Percentiles rank a stretch among this genome's conserved stretches.
phyloP scores from a whole-genome alignment of 352 stramenopile genomes.

The Blastocystis sp. region DNA sequence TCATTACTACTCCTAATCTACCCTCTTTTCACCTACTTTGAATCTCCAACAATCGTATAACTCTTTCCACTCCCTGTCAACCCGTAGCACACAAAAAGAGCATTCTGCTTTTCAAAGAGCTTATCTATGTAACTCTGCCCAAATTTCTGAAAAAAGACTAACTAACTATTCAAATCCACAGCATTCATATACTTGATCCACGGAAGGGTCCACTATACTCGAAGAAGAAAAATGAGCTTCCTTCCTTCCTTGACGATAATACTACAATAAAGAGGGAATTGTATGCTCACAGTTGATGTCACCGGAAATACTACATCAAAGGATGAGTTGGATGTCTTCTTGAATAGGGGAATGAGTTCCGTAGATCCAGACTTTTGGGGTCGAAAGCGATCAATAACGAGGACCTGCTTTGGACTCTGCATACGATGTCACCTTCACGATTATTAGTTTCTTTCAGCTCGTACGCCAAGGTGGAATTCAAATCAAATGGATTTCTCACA shows the following conservation, averaged over 20 bases:
- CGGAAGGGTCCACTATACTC: not conserved
- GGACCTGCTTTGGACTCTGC: not conserved
- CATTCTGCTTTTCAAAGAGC: conserved; percentile 8
- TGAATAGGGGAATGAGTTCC: not conserved
- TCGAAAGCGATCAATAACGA: conserved; percentile 19
- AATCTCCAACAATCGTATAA: not conserved
- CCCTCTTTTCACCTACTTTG: not conserved
- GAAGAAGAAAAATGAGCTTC: not conserved
- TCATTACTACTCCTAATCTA: not conserved
- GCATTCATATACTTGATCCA: not conserved
- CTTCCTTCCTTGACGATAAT: conserved; percentile 25
- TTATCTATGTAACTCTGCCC: not conserved
- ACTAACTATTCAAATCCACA: not conserved
- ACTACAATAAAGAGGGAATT: not conserved
- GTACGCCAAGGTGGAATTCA: no score
- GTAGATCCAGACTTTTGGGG: not conserved
- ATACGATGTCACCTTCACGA: not conserved
- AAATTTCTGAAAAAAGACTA: not conserved
- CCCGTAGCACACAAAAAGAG: conserved; percentile 6
- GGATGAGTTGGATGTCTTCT: not conserved
- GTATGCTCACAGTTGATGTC: not conserved
- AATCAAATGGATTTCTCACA: no score
- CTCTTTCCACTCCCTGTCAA: conserved; percentile 40
- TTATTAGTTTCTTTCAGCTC: not conserved
- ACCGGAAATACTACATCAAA: conserved; percentile 16